phyloP scores from a whole-genome alignment of 225 moss, liverwort and hornwort genomes.

The Neckera pumila region DNA sequence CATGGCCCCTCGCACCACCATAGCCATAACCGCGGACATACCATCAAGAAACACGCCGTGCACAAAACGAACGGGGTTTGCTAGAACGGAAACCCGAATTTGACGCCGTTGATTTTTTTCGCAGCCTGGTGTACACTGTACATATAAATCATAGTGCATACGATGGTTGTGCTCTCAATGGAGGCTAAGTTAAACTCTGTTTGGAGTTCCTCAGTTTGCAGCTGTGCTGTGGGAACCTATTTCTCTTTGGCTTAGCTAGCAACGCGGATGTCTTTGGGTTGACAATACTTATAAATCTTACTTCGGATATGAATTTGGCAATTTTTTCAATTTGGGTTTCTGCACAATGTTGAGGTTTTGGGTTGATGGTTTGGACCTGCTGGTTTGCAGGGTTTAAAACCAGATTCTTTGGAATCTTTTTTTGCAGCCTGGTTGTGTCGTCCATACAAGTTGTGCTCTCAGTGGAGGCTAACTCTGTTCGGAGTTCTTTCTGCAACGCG shows the following conservation, averaged over 20 bases:
- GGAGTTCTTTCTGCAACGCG: background rate
- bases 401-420: background rate
- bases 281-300: background rate
- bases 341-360: background rate
- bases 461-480: background rate
- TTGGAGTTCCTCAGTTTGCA: background rate
- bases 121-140: background rate
- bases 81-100: background rate
- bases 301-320: background rate
- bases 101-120: too few species aligned
- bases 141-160: background rate
- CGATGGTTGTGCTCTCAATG: background rate
- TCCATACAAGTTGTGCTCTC: background rate
- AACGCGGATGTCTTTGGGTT: background rate
- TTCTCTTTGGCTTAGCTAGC: background rate
- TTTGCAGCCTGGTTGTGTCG: background rate
- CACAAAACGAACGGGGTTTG: conserved; percentile 28
- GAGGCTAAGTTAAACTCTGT: background rate
- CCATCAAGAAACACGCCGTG: conserved; percentile 13
- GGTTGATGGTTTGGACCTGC: background rate
- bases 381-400: background rate
- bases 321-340: background rate
- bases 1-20: background rate
- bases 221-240: too few species aligned
- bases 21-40: background rate